Conservation (phyloP, 2,329 filamentous ascomycete species). For the Ceratocystis papillata region DNA sequence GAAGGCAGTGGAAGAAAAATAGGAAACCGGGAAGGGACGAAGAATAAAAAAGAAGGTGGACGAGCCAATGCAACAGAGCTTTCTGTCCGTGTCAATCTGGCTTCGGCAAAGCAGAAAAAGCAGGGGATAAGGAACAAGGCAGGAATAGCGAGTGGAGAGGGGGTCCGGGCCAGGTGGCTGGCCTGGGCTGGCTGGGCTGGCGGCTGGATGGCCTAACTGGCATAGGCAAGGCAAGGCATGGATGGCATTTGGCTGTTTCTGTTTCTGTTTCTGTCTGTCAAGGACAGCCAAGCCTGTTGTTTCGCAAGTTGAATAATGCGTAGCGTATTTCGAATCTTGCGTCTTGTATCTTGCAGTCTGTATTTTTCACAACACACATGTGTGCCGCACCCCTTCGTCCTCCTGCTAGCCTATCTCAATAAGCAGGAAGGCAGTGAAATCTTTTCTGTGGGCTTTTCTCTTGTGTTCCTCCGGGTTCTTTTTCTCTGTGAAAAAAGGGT, state of each 20-base stretch:
- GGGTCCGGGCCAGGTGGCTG: constrained; percentile 1
- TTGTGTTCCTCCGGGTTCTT: background rate
- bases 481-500: background rate
- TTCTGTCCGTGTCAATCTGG: background rate
- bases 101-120: background rate
- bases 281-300: background rate
- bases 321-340: background rate
- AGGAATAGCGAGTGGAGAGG: background rate
- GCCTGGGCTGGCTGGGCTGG: background rate
- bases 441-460: background rate
- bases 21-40: background rate
- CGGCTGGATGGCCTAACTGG: background rate
- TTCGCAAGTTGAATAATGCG: background rate
- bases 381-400: background rate
- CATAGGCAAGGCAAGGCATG: background rate
- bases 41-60: constrained; percentile 3
- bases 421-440: too few species aligned
- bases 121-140: background rate
- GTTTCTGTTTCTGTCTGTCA: constrained; percentile 14
- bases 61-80: constrained; percentile 2
- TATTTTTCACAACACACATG: background rate
- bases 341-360: background rate
- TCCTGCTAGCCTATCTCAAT: background rate
- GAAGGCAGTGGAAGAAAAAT: background rate
- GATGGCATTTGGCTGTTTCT: constrained; percentile 8